Percentiles rank a stretch among this genome's conserved stretches.
phyloP scores from a whole-genome alignment of 768 basidiomycete species.

The Leccinellum luteum region DNA sequence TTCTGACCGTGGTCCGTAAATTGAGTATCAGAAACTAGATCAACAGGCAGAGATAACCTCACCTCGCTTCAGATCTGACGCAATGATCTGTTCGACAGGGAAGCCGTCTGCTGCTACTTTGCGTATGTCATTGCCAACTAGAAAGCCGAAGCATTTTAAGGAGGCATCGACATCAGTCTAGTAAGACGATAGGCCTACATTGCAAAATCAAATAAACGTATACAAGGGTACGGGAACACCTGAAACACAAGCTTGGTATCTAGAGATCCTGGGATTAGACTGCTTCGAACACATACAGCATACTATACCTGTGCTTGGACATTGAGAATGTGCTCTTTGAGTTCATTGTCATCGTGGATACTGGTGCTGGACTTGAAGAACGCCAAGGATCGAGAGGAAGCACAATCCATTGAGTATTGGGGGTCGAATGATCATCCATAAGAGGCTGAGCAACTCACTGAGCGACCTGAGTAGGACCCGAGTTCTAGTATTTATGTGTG shows the following conservation, averaged over 20 bases:
- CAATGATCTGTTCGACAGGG: slow-evolving; percentile 36
- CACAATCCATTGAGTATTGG: not conserved
- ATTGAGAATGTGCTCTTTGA: slow-evolving; percentile 33
- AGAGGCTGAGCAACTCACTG: not conserved
- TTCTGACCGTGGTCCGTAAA: slow-evolving; percentile 30
- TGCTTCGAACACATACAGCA: slow-evolving; percentile 26
- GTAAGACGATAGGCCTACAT: slow-evolving; percentile 5
- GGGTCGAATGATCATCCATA: not conserved
- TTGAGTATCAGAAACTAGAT: not conserved
- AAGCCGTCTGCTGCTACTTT: slow-evolving; percentile 42
- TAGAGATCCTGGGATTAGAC: not conserved
- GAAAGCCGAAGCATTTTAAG: slow-evolving; percentile 9
- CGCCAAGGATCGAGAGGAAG: slow-evolving; percentile 11
- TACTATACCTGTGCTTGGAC: slow-evolving; percentile 36
- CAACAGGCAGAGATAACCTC: not conserved
- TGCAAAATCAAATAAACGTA: slow-evolving; percentile 17
- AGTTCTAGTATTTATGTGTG: too few relatives aligned
- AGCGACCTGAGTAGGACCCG: too few relatives aligned
- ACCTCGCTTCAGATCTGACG: slow-evolving; percentile 41
- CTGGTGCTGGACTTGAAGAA: slow-evolving; percentile 33
- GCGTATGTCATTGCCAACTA: slow-evolving; percentile 42
- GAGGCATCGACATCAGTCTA: not conserved
- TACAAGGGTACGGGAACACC: slow-evolving; percentile 26
- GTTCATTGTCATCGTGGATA: slow-evolving; percentile 28
- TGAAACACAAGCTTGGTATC: not conserved